Evolutionary conservation across 805 yeast genomes (phyloP).

Genomic region (Blastobotrys parvus): DNA sequence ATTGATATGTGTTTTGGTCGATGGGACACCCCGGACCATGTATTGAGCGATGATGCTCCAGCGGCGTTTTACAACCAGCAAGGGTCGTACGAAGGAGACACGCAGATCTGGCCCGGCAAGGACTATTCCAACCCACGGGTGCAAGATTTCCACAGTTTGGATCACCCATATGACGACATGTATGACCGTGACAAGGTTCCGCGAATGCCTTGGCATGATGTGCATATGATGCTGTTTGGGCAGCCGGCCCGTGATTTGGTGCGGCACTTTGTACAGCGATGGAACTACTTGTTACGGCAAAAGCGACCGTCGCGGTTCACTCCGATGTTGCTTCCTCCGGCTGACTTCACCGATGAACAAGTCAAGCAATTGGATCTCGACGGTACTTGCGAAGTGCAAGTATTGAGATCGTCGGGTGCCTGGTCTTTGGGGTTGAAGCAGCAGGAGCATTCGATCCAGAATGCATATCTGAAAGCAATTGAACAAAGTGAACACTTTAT

Average conservation of each 20-base stretch:
- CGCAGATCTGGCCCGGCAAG: constrained; percentile 86
- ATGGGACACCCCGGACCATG: constrained; percentile 95
- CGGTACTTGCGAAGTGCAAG: constrained; percentile 89
- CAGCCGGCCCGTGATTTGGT: constrained; percentile 89
- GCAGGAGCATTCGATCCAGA: constrained; percentile 83
- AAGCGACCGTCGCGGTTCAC: constrained; percentile 92
- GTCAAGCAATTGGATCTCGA: constrained; percentile 46
- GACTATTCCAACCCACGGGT: constrained; percentile 96
- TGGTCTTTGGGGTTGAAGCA: constrained; percentile 91
- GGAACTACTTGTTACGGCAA: constrained; percentile 90
- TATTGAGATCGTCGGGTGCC: constrained; percentile 77
- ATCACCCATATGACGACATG: constrained; percentile 86
- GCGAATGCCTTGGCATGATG: constrained; percentile 99
- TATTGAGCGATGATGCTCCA: constrained; percentile 62
- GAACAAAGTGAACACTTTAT: constrained; percentile 90
- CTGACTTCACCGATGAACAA: constrained; percentile 73
- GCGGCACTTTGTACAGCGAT: constrained; percentile 92
- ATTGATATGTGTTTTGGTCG: constrained; percentile 93
- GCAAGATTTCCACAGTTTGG: constrained; percentile 72
- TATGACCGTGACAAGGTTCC: constrained; percentile 75
- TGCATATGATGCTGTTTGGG: constrained; percentile 92
- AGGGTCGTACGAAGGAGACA: constrained; percentile 14
- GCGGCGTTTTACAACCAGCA: constrained; percentile 8
- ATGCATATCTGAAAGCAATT: constrained; percentile 82
- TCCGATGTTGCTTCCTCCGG: constrained; percentile 86